Conservation (phyloP, 2,329 filamentous ascomycete genomes). For the Elsinoe perseae region DNA sequence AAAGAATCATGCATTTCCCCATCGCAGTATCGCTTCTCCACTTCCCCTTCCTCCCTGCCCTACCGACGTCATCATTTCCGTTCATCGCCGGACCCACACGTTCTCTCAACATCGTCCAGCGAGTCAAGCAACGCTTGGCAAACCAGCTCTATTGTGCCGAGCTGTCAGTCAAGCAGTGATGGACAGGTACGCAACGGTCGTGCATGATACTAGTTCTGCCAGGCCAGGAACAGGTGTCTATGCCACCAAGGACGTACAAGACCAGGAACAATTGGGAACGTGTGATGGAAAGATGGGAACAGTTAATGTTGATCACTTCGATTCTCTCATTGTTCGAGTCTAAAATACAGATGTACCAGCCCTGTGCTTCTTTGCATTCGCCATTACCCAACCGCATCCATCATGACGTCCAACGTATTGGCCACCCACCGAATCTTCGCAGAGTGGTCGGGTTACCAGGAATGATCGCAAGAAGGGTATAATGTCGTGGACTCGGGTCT, state of each 20-base stretch:
- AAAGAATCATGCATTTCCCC: neutral
- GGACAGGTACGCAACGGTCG: constrained; percentile 1
- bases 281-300: neutral
- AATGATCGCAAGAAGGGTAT: constrained; percentile 7
- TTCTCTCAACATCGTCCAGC: neutral
- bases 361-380: neutral
- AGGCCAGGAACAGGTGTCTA: neutral
- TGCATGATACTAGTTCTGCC: neutral
- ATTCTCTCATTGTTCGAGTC: neutral
- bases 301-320: neutral
- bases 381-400: constrained; percentile 8
- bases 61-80: neutral
- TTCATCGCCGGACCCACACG: too few relatives aligned
- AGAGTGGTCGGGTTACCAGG: neutral
- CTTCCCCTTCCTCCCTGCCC: neutral
- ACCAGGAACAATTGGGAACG: too few relatives aligned
- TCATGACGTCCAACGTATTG: constrained; percentile 1
- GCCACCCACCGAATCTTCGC: neutral
- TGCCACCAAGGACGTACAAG: too few relatives aligned
- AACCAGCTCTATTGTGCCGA: neutral
- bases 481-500: neutral
- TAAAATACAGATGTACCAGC: constrained; percentile 1
- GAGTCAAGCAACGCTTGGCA: neutral
- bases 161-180: neutral
- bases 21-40: neutral